A percentile compares a stretch with the other conserved stretches of the same genome.
phyloP scores from a whole-genome alignment of 108 stramenopile genomes.

The Nannochloropsis gaditana region DNA sequence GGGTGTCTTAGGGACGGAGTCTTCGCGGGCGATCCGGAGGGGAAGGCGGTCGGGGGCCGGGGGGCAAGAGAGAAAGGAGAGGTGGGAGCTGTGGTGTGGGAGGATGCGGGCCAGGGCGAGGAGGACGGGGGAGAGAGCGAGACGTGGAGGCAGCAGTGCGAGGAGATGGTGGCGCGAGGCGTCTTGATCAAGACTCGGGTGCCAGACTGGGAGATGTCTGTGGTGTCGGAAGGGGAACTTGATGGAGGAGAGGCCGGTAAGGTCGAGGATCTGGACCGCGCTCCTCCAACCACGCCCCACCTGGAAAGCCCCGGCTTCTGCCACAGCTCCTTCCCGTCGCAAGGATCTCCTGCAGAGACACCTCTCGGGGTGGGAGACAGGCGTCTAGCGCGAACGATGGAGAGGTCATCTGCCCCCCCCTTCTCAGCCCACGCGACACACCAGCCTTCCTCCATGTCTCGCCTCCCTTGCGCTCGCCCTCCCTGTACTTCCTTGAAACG shows the following conservation, averaged over 20 bases:
- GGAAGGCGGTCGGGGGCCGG: neutral
- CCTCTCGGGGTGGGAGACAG: neutral
- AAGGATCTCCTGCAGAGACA: too few relatives aligned
- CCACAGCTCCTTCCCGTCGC: neutral
- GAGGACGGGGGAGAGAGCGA: neutral
- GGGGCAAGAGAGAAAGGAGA: neutral
- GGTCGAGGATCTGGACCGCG: neutral
- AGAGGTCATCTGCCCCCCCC: neutral
- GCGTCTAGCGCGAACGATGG: neutral
- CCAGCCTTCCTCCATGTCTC: neutral
- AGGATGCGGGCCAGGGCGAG: neutral
- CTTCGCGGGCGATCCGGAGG: neutral
- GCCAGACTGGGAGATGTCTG: neutral
- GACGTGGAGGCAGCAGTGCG: neutral
- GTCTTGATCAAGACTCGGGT: neutral
- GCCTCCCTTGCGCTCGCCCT: neutral
- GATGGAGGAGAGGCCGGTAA: neutral
- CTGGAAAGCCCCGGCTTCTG: neutral
- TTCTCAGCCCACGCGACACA: neutral
- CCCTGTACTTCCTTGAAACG: neutral
- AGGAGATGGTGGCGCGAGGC: neutral
- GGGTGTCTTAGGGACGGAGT: neutral
- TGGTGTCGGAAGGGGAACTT: neutral
- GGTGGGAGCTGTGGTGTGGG: neutral
- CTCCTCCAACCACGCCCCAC: neutral